Evolutionary conservation across 306 rosid genomes (phyloP).

Genomic region (Coriaria nepalensis): DNA sequence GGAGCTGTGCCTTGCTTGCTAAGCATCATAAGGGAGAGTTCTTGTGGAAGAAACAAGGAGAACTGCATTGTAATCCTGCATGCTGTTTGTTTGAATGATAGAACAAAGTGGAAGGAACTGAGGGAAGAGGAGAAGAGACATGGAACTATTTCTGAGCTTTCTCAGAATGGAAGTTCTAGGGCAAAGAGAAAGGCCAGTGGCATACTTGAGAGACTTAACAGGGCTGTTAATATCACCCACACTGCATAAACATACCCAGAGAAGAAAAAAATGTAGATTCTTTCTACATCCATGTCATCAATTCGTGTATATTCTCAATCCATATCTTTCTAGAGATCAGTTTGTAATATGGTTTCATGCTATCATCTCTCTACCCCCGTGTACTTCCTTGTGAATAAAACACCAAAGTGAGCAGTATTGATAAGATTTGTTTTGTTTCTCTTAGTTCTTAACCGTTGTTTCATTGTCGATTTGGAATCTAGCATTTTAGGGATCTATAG

Average conservation of each 20-base stretch:
- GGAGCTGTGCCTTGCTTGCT: conserved; percentile 62
- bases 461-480: background rate
- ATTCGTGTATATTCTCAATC: conserved; percentile 18
- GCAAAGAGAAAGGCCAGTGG: conserved; percentile 82
- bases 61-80: conserved; percentile 66
- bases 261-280: conserved; percentile 42
- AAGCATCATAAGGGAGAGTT: conserved; percentile 41
- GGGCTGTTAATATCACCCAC: conserved; percentile 62
- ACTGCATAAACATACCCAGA: conserved; percentile 40
- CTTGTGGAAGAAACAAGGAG: conserved; percentile 68
- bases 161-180: conserved; percentile 77
- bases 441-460: conserved; percentile 2
- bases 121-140: conserved; percentile 58
- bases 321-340: conserved; percentile 5
- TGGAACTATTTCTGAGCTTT: conserved; percentile 61
- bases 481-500: too few relatives aligned
- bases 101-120: conserved; percentile 67
- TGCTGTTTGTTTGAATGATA: conserved; percentile 47
- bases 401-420: conserved; percentile 14
- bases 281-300: conserved; percentile 20
- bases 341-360: too few relatives aligned
- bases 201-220: conserved; percentile 78
- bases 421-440: background rate
- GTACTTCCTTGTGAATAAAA: conserved; percentile 30
- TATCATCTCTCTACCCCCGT: conserved; percentile 4